phyloP scores from a whole-genome alignment of 495 filamentous ascomycete genomes.

The Lasiosphaeriaceae sp. region DNA sequence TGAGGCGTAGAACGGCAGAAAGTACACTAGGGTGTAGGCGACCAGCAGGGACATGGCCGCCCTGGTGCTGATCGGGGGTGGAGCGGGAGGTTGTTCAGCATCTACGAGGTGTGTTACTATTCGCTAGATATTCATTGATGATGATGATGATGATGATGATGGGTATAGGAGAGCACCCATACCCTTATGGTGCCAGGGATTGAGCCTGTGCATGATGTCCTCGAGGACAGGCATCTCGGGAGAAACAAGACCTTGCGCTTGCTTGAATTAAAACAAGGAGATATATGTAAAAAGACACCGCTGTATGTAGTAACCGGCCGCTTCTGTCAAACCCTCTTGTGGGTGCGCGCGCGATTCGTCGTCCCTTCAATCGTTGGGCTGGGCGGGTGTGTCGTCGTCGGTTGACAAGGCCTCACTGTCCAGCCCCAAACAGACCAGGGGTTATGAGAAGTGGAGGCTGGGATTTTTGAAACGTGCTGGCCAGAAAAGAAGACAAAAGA shows the following conservation, averaged over 20 bases:
- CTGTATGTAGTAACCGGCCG: too few relatives aligned
- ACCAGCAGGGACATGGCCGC: slow-evolving; percentile 44
- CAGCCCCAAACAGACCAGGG: too few relatives aligned
- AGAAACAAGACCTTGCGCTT: too few relatives aligned
- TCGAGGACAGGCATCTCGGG: slow-evolving; percentile 22
- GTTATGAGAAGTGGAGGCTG: neutral
- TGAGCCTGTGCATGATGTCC: slow-evolving; percentile 19
- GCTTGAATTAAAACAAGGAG: neutral
- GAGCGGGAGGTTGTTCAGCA: slow-evolving; percentile 12
- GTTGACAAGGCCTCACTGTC: too few relatives aligned
- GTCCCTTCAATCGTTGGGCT: too few relatives aligned
- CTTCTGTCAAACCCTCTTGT: too few relatives aligned
- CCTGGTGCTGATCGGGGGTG: slow-evolving; percentile 21
- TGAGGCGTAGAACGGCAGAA: slow-evolving; percentile 87
- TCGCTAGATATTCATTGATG: slow-evolving; percentile 1
- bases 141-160: slow-evolving; percentile 2
- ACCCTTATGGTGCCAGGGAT: slow-evolving; percentile 28
- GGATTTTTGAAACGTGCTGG: neutral
- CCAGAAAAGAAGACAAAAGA: neutral
- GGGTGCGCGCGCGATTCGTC: too few relatives aligned
- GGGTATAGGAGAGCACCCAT: neutral
- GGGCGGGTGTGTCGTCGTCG: too few relatives aligned
- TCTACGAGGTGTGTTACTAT: neutral
- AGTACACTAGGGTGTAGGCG: slow-evolving; percentile 78
- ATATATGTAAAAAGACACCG: too few relatives aligned